A percentile compares a stretch with the other conserved stretches of the same genome.
Evolutionary conservation across 2,329 filamentous ascomycete species (phyloP).

Genomic region (Colletotrichum incanum): DNA sequence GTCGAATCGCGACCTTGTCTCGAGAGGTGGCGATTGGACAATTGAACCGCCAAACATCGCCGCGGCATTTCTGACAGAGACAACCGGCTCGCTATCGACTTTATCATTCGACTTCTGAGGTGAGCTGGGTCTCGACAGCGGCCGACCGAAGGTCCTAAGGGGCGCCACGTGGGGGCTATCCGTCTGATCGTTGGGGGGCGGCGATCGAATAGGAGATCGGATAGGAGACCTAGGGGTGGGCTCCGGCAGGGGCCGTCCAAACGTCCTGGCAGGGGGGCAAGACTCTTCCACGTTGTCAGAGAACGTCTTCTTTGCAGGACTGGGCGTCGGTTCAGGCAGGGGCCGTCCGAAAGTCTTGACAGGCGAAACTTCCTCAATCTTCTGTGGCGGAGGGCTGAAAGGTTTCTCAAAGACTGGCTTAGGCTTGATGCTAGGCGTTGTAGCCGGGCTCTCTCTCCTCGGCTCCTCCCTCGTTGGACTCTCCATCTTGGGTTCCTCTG

Average conservation of each 20-base stretch:
- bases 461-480: conserved; percentile 44
- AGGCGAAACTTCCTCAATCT: conserved; percentile 51
- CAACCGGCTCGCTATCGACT: conserved; percentile 52
- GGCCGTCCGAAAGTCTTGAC: conserved; percentile 53
- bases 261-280: conserved; percentile 55
- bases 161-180: conserved; percentile 51
- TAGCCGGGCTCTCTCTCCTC: conserved; percentile 10
- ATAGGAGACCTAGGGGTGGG: conserved; percentile 33
- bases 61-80: conserved; percentile 54
- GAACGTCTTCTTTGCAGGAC: conserved; percentile 47
- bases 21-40: conserved; percentile 21
- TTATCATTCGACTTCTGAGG: conserved; percentile 49
- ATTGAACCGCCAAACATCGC: conserved; percentile 53
- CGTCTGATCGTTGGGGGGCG: conserved; percentile 27
- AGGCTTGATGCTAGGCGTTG: conserved; percentile 35
- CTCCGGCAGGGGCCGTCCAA: conserved; percentile 51
- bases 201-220: conserved; percentile 32
- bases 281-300: conserved; percentile 42
- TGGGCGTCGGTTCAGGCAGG: conserved; percentile 48
- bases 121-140: conserved; percentile 51
- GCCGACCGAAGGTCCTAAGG: conserved; percentile 52
- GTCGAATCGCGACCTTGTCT: conserved; percentile 45
- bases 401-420: conserved; percentile 41
- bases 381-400: conserved; percentile 22
- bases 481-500: conserved; percentile 21